phyloP scores from a whole-genome alignment of 139 green algal genomes.

The Chlamydomonas sp. region DNA sequence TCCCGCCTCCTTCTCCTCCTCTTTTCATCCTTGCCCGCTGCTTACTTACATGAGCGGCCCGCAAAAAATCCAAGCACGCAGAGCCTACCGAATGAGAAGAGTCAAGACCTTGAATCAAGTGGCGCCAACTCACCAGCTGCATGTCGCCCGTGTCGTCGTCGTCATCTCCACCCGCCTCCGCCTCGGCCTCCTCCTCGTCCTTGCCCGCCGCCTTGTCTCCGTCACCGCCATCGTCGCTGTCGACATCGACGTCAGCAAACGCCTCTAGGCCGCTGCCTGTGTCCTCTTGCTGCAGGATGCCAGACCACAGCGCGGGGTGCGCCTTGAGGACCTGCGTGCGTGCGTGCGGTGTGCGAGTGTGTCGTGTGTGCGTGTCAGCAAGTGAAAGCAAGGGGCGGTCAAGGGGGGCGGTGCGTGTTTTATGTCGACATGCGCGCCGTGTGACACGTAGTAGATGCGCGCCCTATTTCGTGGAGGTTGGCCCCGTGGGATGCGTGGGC shows the following conservation, averaged over 20 bases:
- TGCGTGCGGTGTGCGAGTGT: too few relatives aligned
- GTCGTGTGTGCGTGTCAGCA: too few relatives aligned
- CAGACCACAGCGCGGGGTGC: conserved; percentile 66
- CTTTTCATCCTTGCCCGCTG: too few relatives aligned
- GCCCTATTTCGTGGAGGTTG: neutral
- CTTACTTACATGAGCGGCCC: too few relatives aligned
- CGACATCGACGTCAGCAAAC: neutral
- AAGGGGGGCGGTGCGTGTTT: too few relatives aligned
- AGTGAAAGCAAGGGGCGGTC: conserved; percentile 8
- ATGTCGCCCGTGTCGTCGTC: neutral
- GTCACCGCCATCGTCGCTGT: neutral
- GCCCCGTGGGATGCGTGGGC: neutral
- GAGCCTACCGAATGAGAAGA: too few relatives aligned
- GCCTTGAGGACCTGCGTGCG: conserved; percentile 32
- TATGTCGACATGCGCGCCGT: too few relatives aligned
- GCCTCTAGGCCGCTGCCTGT: conserved; percentile 16
- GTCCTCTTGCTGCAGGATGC: conserved; percentile 74
- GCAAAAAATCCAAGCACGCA: too few relatives aligned
- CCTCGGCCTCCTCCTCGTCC: conserved; percentile 24
- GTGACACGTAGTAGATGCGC: too few relatives aligned
- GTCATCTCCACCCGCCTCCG: conserved; percentile 9
- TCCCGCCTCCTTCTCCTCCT: too few relatives aligned
- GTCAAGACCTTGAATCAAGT: too few relatives aligned
- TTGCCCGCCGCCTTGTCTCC: neutral
- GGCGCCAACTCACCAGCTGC: conserved; percentile 3